Conservation (phyloP, 805 yeast genomes). For the Metschnikowia reukaufii region DNA sequence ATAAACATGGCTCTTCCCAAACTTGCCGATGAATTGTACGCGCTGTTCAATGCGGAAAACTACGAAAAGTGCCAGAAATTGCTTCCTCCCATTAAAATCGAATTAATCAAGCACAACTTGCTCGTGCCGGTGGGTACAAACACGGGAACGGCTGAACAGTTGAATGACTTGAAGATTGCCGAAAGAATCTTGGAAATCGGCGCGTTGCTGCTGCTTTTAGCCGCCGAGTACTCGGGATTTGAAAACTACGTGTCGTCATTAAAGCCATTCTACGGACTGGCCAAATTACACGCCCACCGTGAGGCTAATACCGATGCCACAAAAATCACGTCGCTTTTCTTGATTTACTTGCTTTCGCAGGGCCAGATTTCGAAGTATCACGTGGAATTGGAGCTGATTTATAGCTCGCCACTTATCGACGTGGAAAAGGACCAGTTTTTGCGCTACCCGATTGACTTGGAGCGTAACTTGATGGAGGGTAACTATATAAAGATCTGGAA, state of each 20-base stretch:
- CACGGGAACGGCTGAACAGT: slow-evolving; percentile 39
- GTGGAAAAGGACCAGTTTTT: slow-evolving; percentile 62
- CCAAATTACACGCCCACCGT: slow-evolving; percentile 39
- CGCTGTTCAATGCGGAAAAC: slow-evolving; percentile 60
- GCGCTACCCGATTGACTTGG: slow-evolving; percentile 83
- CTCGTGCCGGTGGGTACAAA: slow-evolving; percentile 58
- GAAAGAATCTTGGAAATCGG: slow-evolving; percentile 87
- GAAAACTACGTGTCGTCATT: slow-evolving; percentile 72
- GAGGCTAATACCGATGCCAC: slow-evolving; percentile 38
- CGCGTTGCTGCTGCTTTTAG: slow-evolving; percentile 72
- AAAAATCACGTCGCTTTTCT: slow-evolving; percentile 73
- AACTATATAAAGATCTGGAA: slow-evolving; percentile 90
- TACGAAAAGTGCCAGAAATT: slow-evolving; percentile 60
- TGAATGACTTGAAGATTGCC: slow-evolving; percentile 72
- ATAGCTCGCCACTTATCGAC: slow-evolving; percentile 54
- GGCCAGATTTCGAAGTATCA: slow-evolving; percentile 88
- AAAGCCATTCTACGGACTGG: slow-evolving; percentile 67
- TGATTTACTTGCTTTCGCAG: slow-evolving; percentile 73
- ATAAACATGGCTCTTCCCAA: slow-evolving; percentile 59
- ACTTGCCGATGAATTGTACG: slow-evolving; percentile 67
- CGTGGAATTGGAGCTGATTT: slow-evolving; percentile 77
- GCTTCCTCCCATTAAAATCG: slow-evolving; percentile 73
- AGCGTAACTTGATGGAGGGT: slow-evolving; percentile 95
- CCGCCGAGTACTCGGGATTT: slow-evolving; percentile 61
- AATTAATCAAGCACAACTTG: slow-evolving; percentile 72